Evolutionary conservation across 2,329 filamentous ascomycete genomes (phyloP).

Genomic region (Rosellinia necatrix): DNA sequence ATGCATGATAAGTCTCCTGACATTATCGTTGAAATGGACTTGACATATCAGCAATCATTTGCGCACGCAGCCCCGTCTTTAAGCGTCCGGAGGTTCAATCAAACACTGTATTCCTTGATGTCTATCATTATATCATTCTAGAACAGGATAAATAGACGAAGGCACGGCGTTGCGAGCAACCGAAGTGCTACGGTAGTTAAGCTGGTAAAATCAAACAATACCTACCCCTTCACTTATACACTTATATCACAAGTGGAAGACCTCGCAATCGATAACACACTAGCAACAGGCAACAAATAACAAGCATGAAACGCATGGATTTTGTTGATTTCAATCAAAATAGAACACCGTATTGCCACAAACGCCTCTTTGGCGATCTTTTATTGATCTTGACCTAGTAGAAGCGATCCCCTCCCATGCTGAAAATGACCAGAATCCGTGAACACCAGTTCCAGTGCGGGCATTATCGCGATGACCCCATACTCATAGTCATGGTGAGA

Average conservation of each 20-base stretch:
- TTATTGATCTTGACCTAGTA: slow-evolving; percentile 43
- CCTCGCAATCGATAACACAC: no score
- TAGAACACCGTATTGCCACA: slow-evolving; percentile 21
- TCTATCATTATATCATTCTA: no score
- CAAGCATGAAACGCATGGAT: not conserved
- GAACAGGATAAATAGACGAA: no score
- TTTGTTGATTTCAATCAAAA: slow-evolving; percentile 20
- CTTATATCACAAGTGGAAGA: no score
- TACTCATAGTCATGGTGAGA: slow-evolving; percentile 29
- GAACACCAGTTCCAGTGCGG: slow-evolving; percentile 44
- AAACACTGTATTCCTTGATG: not conserved
- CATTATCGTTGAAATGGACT: not conserved
- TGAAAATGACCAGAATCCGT: slow-evolving; percentile 43
- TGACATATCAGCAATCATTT: not conserved
- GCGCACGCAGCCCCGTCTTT: not conserved
- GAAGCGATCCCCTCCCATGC: slow-evolving; percentile 42
- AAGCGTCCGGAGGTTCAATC: not conserved
- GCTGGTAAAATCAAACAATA: no score
- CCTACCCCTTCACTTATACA: no score
- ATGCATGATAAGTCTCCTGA: slow-evolving; percentile 4
- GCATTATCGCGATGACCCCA: slow-evolving; percentile 35
- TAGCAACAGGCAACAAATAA: not conserved
- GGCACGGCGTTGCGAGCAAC: no score
- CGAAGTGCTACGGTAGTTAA: no score
- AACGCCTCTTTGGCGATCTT: slow-evolving; percentile 39